Percentiles rank a stretch among this genome's conserved stretches.
These are phyloP conservation scores for Talaromyces sp. DNA, from an alignment of 2,329 filamentous ascomycete genomes.

Conservation along the genomic window DNA sequence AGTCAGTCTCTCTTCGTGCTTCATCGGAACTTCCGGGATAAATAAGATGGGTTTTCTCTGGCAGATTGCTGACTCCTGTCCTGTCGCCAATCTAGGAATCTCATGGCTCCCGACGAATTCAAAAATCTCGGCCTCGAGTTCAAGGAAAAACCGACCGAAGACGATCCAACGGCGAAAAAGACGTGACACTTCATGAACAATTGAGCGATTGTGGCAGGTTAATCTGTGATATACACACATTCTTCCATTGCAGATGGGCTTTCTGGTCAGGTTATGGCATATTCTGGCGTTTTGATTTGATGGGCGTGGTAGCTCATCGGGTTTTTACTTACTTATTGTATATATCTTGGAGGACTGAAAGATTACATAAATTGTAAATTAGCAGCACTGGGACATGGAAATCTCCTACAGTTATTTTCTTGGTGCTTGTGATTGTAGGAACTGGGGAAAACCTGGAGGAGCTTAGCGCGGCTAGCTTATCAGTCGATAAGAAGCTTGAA, in stretches of 20 bases:
- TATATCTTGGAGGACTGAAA: background rate
- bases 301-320: background rate
- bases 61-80: constrained; percentile 1
- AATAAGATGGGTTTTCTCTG: background rate
- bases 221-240: background rate
- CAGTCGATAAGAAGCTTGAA: background rate
- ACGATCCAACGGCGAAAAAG: constrained; percentile 20
- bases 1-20: constrained; percentile 56
- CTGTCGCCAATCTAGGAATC: too few species aligned
- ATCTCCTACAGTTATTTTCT: background rate
- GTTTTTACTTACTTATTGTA: background rate
- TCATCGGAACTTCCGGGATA: background rate
- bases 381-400: background rate
- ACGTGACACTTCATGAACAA: background rate
- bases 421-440: background rate
- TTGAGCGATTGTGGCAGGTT: background rate
- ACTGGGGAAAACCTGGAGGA: background rate
- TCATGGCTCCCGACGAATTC: constrained; percentile 95
- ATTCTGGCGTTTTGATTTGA: constrained; percentile 15
- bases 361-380: background rate
- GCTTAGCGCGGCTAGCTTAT: constrained; percentile 3
- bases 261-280: constrained; percentile 5
- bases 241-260: background rate
- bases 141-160: constrained; percentile 32
- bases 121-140: constrained; percentile 82